These are phyloP conservation scores for Exophiala aquamarina DNA, from an alignment of 2,329 filamentous ascomycete species.

Conservation along the genomic window DNA sequence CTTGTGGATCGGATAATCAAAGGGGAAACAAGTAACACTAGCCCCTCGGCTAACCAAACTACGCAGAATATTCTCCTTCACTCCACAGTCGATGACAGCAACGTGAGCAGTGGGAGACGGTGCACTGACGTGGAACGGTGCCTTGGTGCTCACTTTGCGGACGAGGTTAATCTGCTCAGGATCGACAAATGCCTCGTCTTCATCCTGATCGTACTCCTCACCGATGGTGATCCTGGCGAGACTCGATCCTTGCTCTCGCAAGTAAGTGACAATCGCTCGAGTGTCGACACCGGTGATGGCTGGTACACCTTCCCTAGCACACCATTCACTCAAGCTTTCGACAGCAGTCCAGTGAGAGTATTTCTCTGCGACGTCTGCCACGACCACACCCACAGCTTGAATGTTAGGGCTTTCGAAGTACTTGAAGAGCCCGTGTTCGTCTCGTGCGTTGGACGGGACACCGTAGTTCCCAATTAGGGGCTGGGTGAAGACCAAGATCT, in stretches of 20 bases:
- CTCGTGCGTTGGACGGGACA: constrained; percentile 80
- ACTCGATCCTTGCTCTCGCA: constrained; percentile 95
- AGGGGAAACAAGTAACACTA: constrained; percentile 91
- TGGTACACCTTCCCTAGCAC: constrained; percentile 90
- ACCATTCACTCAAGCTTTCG: constrained; percentile 90
- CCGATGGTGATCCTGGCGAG: constrained; percentile 91
- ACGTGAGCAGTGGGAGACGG: constrained; percentile 82
- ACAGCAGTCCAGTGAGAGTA: constrained; percentile 99
- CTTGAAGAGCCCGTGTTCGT: constrained; percentile 86
- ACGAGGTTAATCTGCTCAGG: constrained; percentile 96
- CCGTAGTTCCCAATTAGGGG: constrained; percentile 98
- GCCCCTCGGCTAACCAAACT: constrained; percentile 89
- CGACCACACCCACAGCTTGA: constrained; percentile 92
- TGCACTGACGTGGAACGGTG: constrained; percentile 91
- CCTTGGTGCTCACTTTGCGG: constrained; percentile 94
- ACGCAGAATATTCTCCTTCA: constrained; percentile 99
- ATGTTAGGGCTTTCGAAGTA: constrained; percentile 99
- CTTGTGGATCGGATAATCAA: constrained; percentile 97
- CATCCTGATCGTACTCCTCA: constrained; percentile 96
- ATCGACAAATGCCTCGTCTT: constrained; percentile 94
- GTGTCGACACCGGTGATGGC: constrained; percentile 97
- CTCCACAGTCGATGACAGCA: constrained; percentile 94
- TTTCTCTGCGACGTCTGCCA: constrained; percentile 87
- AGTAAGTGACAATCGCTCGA: constrained; percentile 89
- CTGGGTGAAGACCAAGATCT: constrained; percentile 98